Conservation (phyloP, 805 yeast genomes). For the Kazachstania kunashirensis region DNA sequence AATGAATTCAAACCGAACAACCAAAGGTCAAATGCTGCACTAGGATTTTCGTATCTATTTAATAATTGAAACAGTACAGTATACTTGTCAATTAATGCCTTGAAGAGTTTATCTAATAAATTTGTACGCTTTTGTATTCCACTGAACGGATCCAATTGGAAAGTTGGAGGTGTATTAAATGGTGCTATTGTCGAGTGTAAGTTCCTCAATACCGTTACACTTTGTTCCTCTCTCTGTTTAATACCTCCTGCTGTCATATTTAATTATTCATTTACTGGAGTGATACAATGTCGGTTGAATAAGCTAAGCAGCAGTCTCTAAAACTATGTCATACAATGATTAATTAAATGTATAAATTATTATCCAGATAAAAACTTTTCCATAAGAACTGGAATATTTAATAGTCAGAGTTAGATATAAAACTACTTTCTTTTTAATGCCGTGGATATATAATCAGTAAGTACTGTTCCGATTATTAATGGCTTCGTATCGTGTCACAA, state of each 20-base stretch:
- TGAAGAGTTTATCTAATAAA: not conserved
- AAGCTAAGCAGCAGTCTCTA: no score
- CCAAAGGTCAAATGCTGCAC: not conserved
- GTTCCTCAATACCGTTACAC: not conserved
- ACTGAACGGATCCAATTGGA: conserved; percentile 1
- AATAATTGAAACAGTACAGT: not conserved
- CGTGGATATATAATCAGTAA: no score
- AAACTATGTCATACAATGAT: no score
- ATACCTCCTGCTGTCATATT: not conserved
- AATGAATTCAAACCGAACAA: not conserved
- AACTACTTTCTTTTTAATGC: no score
- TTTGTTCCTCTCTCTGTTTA: conserved; percentile 1
- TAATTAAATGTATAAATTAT: no score
- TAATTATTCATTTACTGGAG: no score
- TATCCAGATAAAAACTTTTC: no score
- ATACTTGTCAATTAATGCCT: not conserved
- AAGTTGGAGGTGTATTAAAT: not conserved
- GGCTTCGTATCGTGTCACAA: no score
- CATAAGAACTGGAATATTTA: no score
- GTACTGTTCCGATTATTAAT: no score
- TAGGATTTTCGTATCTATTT: not conserved
- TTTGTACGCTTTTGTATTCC: not conserved
- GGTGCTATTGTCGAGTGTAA: not conserved
- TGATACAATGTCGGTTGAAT: no score
- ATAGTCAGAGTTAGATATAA: no score